Evolutionary conservation across 768 basidiomycete species (phyloP), one percentile per base, ranked within the genome.

Genomic region (Tremella mesenterica): DNA sequence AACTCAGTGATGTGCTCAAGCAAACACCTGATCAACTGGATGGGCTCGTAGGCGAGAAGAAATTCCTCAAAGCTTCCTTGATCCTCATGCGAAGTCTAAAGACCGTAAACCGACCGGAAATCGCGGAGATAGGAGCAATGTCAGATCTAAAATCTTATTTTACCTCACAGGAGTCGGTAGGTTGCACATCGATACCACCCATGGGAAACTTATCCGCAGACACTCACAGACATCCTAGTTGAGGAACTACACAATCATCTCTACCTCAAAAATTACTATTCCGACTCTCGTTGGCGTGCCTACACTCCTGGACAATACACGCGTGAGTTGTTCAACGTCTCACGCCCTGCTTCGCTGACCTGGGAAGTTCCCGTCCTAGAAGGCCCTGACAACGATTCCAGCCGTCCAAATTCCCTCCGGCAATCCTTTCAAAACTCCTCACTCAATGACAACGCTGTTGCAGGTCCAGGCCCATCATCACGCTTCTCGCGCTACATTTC

Each of bases 241-340:
- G 95, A 99, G 60, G 95, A 99, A 67, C 79, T 99, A 12, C 92
- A 97, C 67, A 88, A 83, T 61, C 95, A 99, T 73, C 75, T 99
- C n/a, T 99, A 95, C 73, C 81, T 99, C 55, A 95, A 93, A 67
- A 88, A 86, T 0, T 93, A 90, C 71, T 95, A 91, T 83, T 91
- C 88, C 67, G 93, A 97, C 61, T 81, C 83, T 4, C 82, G 93
- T 27, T 99, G 95, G 95, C 78, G 82, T 16, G 75, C 86, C 0
- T 96, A 95, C 70, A 75, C 79, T 10, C 83, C 85, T 0, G 85
- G 85, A 49, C 95, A 96, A 69, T 80, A 28, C 26, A 41, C 39
- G 28, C 28, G 33, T 48, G 29, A 31, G 53, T 51, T 23, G 13
- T 31, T 18, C 34, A 5, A 18, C 5, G 6, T 41, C n/a, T 8